Percentiles rank a stretch among this genome's conserved stretches.
Evolutionary conservation across 352 stramenopile species (phyloP).

Genomic region (Phytophthora agathidicida): DNA sequence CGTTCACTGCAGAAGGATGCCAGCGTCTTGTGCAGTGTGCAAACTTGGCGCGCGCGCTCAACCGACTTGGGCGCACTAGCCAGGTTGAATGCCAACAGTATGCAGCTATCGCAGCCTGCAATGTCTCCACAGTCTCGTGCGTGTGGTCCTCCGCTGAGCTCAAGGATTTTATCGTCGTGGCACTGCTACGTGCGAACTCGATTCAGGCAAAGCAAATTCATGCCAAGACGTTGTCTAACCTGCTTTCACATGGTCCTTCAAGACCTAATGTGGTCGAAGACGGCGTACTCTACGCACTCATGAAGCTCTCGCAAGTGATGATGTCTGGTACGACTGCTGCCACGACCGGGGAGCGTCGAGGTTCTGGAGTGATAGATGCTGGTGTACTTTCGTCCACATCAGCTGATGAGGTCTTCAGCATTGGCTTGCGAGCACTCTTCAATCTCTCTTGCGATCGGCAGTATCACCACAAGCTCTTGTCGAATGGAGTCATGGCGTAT

Average conservation of each 20-base stretch:
- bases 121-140: slow-evolving; percentile 68
- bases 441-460: slow-evolving; percentile 75
- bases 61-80: slow-evolving; percentile 70
- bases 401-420: slow-evolving; percentile 67
- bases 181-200: slow-evolving; percentile 76
- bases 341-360: slow-evolving; percentile 4
- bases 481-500: slow-evolving; percentile 76
- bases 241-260: slow-evolving; percentile 64
- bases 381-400: slow-evolving; percentile 7
- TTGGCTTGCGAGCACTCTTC: slow-evolving; percentile 77
- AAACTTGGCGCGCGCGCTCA: slow-evolving; percentile 69
- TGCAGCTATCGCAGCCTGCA: slow-evolving; percentile 79
- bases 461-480: slow-evolving; percentile 74
- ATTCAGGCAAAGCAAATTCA: slow-evolving; percentile 85
- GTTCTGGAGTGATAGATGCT: slow-evolving; percentile 1
- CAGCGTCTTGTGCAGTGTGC: slow-evolving; percentile 51
- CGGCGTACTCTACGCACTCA: slow-evolving; percentile 78
- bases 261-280: slow-evolving; percentile 71
- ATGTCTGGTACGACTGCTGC: slow-evolving; percentile 17
- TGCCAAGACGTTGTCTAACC: slow-evolving; percentile 79
- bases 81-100: slow-evolving; percentile 84
- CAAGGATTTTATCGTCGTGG: slow-evolving; percentile 86
- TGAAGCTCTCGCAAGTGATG: slow-evolving; percentile 80
- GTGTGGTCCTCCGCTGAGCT: slow-evolving; percentile 79
- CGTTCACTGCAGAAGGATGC: slow-evolving; percentile 68